Evolutionary conservation across 1,284 basidiomycete genomes (phyloP).

Genomic region (Singerocomus inundabilis): DNA sequence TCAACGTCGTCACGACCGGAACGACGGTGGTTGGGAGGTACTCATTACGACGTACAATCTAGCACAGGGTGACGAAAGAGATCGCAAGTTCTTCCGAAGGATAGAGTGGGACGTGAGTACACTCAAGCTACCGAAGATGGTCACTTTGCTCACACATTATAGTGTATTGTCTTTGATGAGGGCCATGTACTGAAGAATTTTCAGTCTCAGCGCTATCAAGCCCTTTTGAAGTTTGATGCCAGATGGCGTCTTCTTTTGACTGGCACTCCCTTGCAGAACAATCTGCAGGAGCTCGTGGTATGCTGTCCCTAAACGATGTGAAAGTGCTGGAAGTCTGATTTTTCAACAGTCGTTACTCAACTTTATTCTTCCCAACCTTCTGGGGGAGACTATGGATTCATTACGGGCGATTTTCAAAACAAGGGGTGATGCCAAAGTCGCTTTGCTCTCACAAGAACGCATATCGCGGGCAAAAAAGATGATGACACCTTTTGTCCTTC

Average conservation of each 20-base stretch:
- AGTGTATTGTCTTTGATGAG: slow-evolving; percentile 94
- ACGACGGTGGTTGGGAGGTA: slow-evolving; percentile 79
- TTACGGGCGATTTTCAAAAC: slow-evolving; percentile 97
- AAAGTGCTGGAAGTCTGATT: slow-evolving; percentile 9
- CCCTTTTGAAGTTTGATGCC: slow-evolving; percentile 82
- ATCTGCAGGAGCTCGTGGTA: slow-evolving; percentile 93
- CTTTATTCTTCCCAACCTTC: slow-evolving; percentile 94
- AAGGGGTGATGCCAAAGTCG: slow-evolving; percentile 83
- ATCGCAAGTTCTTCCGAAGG: slow-evolving; percentile 89
- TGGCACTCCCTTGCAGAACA: slow-evolving; percentile 92
- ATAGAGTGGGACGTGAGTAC: slow-evolving; percentile 86
- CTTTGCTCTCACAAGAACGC: slow-evolving; percentile 85
- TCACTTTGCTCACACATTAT: slow-evolving; percentile 10
- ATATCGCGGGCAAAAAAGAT: slow-evolving; percentile 96
- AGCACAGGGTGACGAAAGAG: slow-evolving; percentile 82
- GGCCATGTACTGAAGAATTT: slow-evolving; percentile 97
- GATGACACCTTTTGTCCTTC: slow-evolving; percentile 98
- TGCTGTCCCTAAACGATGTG: slow-evolving; percentile 32
- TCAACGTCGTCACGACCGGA: slow-evolving; percentile 42
- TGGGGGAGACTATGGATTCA: slow-evolving; percentile 72
- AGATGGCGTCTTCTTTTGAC: slow-evolving; percentile 92
- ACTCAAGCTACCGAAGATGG: background rate
- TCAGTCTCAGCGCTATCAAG: slow-evolving; percentile 91
- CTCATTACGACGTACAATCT: slow-evolving; percentile 96
- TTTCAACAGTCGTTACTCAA: slow-evolving; percentile 85